phyloP scores from a whole-genome alignment of 2,329 filamentous ascomycete species.

The Colletotrichum musicola region DNA sequence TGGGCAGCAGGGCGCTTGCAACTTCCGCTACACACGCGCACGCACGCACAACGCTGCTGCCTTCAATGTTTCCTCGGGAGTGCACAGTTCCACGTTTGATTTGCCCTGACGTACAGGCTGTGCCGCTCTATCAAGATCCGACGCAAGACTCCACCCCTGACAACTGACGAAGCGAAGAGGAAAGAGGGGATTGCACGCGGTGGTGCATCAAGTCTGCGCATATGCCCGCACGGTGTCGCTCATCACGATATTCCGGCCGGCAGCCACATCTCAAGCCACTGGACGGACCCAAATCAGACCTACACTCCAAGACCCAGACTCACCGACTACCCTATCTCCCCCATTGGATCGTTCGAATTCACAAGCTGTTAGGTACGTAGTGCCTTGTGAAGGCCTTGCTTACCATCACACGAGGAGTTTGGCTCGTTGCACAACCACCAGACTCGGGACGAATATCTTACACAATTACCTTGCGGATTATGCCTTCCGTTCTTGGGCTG shows the following conservation, averaged over 20 bases:
- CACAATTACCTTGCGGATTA: slow-evolving; percentile 10
- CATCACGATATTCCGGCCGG: slow-evolving; percentile 6
- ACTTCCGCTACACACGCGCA: neutral
- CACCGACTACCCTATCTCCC: neutral
- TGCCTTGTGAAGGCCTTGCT: too few species aligned
- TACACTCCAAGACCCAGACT: neutral
- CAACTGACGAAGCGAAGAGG: neutral
- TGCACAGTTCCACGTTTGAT: neutral
- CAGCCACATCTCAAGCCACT: slow-evolving; percentile 25
- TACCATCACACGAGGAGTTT: too few species aligned
- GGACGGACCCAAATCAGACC: neutral
- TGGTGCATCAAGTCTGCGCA: slow-evolving; percentile 4
- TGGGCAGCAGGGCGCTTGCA: neutral
- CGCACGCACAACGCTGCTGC: neutral
- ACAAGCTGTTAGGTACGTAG: neutral
- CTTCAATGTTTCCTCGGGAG: slow-evolving; percentile 3
- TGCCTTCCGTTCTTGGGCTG: slow-evolving; percentile 12
- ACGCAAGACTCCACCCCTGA: neutral
- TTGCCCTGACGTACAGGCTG: slow-evolving; percentile 3
- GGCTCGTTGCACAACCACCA: slow-evolving; percentile 1
- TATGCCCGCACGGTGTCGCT: neutral
- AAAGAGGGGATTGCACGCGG: neutral
- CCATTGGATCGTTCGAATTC: neutral
- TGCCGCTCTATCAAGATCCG: neutral
- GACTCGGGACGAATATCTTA: slow-evolving; percentile 5